These are phyloP conservation scores for Linum usitatissimum DNA, from an alignment of 345 rosid genomes.

Conservation along the genomic window DNA sequence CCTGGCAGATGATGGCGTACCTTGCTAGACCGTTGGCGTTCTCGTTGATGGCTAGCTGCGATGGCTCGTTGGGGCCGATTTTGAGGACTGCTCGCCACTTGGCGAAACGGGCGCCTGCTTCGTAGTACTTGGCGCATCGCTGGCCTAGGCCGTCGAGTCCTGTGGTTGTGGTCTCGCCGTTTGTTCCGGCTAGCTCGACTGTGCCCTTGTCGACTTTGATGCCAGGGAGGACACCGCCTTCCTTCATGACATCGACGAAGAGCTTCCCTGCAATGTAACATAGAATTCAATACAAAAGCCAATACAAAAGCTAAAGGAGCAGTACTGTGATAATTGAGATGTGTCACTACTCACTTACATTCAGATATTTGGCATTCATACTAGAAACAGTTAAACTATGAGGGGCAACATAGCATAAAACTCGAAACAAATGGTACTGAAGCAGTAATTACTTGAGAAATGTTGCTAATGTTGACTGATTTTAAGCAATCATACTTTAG, in stretches of 20 bases:
- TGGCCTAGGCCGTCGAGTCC: slow-evolving; percentile 87
- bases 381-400: too few relatives aligned
- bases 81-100: slow-evolving; percentile 97
- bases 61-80: slow-evolving; percentile 66
- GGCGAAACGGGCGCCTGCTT: slow-evolving; percentile 88
- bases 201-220: slow-evolving; percentile 93
- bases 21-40: slow-evolving; percentile 86
- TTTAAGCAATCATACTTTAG: not conserved
- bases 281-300: not conserved
- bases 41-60: slow-evolving; percentile 68
- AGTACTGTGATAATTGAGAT: too few relatives aligned
- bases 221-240: slow-evolving; percentile 80
- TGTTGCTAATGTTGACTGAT: too few relatives aligned
- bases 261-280: slow-evolving; percentile 43
- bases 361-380: too few relatives aligned
- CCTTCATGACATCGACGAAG: slow-evolving; percentile 69
- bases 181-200: slow-evolving; percentile 69
- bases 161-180: slow-evolving; percentile 84
- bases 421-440: too few relatives aligned
- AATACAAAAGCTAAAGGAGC: not conserved
- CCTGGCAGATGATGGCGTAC: slow-evolving; percentile 81
- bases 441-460: too few relatives aligned
- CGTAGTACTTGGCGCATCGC: slow-evolving; percentile 77
- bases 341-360: too few relatives aligned
- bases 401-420: too few relatives aligned